phyloP scores from a whole-genome alignment of 2,329 filamentous ascomycete genomes.

The Penicillium carneum region DNA sequence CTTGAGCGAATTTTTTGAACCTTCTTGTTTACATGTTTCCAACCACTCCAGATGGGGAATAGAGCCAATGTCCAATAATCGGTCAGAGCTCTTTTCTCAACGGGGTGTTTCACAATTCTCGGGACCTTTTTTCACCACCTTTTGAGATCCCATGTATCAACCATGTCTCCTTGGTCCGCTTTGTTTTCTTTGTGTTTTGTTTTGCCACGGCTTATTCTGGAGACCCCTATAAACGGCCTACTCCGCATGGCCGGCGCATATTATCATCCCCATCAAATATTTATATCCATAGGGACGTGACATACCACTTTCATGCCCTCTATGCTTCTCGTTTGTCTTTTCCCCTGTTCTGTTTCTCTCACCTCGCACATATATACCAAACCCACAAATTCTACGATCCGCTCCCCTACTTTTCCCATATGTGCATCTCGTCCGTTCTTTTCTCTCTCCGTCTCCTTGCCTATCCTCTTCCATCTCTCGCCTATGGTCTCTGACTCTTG shows the following conservation, averaged over 20 bases:
- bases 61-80: not conserved
- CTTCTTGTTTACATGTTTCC: slow-evolving; percentile 39
- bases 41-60: slow-evolving; percentile 21
- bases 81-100: slow-evolving; percentile 24
- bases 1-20: slow-evolving; percentile 45
- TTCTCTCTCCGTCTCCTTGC: slow-evolving; percentile 13
- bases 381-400: slow-evolving; percentile 24
- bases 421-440: slow-evolving; percentile 30
- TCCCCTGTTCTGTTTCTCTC: slow-evolving; percentile 10
- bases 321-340: slow-evolving; percentile 18
- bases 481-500: slow-evolving; percentile 24
- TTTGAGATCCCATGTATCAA: slow-evolving; percentile 36
- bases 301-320: slow-evolving; percentile 4
- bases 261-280: slow-evolving; percentile 25
- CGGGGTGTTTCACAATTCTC: slow-evolving; percentile 27
- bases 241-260: slow-evolving; percentile 34
- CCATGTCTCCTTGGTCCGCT: slow-evolving; percentile 36
- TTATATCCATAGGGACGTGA: slow-evolving; percentile 20
- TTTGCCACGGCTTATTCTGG: slow-evolving; percentile 23
- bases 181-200: slow-evolving; percentile 13
- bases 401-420: slow-evolving; percentile 19
- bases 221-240: slow-evolving; percentile 36
- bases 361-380: slow-evolving; percentile 36
- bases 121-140: slow-evolving; percentile 25
- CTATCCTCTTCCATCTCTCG: slow-evolving; percentile 17